These are phyloP conservation scores for Candida sanyaensis DNA, from an alignment of 1,139 yeast species.

Conservation along the genomic window DNA sequence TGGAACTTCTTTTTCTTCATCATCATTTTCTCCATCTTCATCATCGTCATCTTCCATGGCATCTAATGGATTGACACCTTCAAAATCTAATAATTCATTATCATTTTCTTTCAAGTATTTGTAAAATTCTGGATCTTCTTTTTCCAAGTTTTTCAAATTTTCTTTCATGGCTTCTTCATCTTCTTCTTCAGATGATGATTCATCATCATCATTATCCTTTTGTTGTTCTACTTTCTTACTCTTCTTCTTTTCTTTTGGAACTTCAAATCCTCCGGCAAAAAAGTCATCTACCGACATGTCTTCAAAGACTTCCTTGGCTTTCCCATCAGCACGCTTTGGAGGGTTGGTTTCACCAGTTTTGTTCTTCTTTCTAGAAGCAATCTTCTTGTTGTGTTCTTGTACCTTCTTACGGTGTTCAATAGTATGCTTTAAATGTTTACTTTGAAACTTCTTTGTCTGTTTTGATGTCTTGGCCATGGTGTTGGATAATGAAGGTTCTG, in stretches of 20 bases:
- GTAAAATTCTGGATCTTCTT: constrained; percentile 86
- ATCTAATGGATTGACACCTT: constrained; percentile 72
- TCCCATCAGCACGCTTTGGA: constrained; percentile 20
- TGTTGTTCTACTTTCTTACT: constrained; percentile 19
- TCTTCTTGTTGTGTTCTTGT: constrained; percentile 71
- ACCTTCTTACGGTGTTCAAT: constrained; percentile 82
- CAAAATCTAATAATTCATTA: constrained; percentile 66
- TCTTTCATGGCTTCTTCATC: constrained; percentile 58
- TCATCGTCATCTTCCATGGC: constrained; percentile 65
- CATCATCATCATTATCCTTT: constrained; percentile 28
- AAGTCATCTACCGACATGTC: constrained; percentile 83
- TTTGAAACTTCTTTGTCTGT: constrained; percentile 92
- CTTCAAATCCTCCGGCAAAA: constrained; percentile 73
- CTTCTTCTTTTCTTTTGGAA: constrained; percentile 57
- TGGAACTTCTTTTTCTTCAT: constrained; percentile 26
- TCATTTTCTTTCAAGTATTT: constrained; percentile 81
- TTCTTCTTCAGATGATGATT: constrained; percentile 42
- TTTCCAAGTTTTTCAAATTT: constrained; percentile 65
- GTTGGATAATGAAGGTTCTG: background rate
- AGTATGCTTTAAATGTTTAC: constrained; percentile 85
- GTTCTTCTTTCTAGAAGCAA: constrained; percentile 44
- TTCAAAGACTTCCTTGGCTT: constrained; percentile 60
- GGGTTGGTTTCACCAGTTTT: constrained; percentile 17
- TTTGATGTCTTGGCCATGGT: constrained; percentile 56
- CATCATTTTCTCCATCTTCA: constrained; percentile 50